Conservation (phyloP, 352 stramenopile genomes). For the Phytophthora pini region DNA sequence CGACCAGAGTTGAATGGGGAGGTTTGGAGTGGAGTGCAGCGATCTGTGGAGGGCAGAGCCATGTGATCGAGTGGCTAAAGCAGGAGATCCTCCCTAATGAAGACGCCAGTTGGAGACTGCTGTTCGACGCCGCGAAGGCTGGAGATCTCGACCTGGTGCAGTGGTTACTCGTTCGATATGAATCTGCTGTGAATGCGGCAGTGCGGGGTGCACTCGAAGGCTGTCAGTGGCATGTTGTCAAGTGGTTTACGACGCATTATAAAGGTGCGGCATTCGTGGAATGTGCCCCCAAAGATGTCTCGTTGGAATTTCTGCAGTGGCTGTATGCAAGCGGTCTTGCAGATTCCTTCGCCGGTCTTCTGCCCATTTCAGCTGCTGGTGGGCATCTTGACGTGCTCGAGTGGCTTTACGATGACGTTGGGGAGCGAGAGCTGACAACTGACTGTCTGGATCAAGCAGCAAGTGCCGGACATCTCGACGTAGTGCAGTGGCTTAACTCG, state of each 20-base stretch:
- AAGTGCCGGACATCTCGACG: conserved; percentile 24
- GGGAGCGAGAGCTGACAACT: conserved; percentile 16
- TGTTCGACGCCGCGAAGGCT: conserved; percentile 10
- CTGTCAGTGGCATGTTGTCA: conserved; percentile 18
- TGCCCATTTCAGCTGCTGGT: conserved; percentile 11
- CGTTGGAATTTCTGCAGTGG: conserved; percentile 27
- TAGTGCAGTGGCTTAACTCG: conserved; percentile 26
- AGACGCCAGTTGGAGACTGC: conserved; percentile 14
- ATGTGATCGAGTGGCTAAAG: conserved; percentile 25
- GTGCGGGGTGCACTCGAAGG: conserved; percentile 19
- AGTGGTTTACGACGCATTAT: conserved; percentile 16
- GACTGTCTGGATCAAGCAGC: conserved; percentile 25
- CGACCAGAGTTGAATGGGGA: conserved; percentile 29
- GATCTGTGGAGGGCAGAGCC: conserved; percentile 12
- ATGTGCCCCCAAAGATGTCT: conserved; percentile 17
- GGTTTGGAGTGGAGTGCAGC: conserved; percentile 24
- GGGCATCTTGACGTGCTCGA: conserved; percentile 19
- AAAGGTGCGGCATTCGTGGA: not conserved
- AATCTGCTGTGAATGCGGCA: conserved; percentile 8
- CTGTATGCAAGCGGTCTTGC: not conserved
- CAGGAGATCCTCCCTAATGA: conserved; percentile 5
- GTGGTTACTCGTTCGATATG: conserved; percentile 13
- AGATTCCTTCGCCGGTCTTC: not conserved
- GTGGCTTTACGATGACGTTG: conserved; percentile 20
- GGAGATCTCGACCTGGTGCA: conserved; percentile 21